Evolutionary conservation across 1,284 basidiomycete genomes (phyloP).

Genomic region (Puccinia coronata): DNA sequence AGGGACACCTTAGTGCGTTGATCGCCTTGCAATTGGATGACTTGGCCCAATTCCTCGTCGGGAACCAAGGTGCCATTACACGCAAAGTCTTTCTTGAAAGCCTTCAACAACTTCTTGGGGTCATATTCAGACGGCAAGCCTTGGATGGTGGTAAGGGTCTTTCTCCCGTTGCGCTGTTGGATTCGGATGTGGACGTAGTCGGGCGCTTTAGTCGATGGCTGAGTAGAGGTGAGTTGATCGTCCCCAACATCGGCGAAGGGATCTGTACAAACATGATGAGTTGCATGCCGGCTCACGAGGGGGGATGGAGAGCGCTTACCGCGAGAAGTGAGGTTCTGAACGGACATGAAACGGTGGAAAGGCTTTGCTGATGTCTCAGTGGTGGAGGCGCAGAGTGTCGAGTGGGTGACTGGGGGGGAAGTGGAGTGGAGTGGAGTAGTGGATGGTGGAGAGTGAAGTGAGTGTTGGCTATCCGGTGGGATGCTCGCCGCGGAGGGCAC

Average conservation of each 20-base stretch:
- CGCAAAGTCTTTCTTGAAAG: conserved; percentile 91
- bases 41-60: conserved; percentile 93
- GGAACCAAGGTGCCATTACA: conserved; percentile 98
- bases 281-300: conserved; percentile 55
- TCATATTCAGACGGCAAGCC: conserved; percentile 96
- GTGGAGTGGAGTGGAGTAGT: not conserved
- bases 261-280: conserved; percentile 65
- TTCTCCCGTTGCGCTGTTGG: conserved; percentile 98
- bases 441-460: not conserved
- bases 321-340: conserved; percentile 79
- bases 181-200: conserved; percentile 66
- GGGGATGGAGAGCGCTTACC: conserved; percentile 63
- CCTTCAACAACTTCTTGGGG: conserved; percentile 96
- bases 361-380: conserved; percentile 19
- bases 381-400: not conserved
- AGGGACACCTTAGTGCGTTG: conserved; percentile 86
- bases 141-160: conserved; percentile 97
- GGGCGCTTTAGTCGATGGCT: conserved; percentile 51
- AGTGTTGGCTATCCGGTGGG: too few relatives aligned
- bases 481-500: too few relatives aligned
- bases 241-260: conserved; percentile 90
- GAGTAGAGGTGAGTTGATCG: conserved; percentile 58
- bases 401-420: not conserved
- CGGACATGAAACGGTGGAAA: conserved; percentile 75
- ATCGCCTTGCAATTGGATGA: conserved; percentile 99